Evolutionary conservation across 257 asterid genomes (phyloP), one percentile per base, ranked within the genome.

Genomic region (Jaltomata sinuosa): DNA sequence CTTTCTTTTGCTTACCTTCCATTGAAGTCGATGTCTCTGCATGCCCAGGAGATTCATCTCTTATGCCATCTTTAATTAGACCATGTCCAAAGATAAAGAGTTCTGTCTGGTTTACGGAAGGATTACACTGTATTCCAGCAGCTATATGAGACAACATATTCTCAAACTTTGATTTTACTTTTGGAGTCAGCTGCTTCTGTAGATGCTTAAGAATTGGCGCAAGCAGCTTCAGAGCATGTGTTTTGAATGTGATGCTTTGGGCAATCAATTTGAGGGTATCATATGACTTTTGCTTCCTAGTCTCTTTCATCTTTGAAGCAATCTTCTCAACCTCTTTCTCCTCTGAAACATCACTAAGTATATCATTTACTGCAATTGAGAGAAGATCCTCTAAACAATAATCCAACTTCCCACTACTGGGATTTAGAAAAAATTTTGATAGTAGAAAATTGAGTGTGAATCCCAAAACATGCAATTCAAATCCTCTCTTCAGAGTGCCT

Each of bases 301-400:
- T 94, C 89, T 96, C 99, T 88, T 96, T 94, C 99, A 94, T 94
- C 83, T 93, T 96, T 52, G 96, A 93, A 92, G 99, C 98, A 88
- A 94, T 88, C 90, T 94, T 96, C 27, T 96, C 99, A 80, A 94
- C 99, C 79, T 96, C 99, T 90, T 96, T 96, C 94, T 96, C 95
- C 82, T 94, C 98, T 19, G 99, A 93, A 90, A 96, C 97, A 88
- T 87, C 97, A 79, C 98, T 98, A 55, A 96, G 92, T 84, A 96
- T 93, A 88, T 96, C 99, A 82, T 87, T 94, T 86, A 86, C 90
- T 65, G 89, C 91, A 59, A 96, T 89, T 34, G 90, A 87, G 25
- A 96, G 95, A 87, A 96, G 97, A 85, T 94, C 99, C 27, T 83
- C 91, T 79, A 96, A 87, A 85, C 99, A 96, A 87, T 90, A 91